Evolutionary conservation across 192 early-diverging fungal species (phyloP), one percentile per base, ranked within the genome.

Genomic region (Coemansia sp.): DNA sequence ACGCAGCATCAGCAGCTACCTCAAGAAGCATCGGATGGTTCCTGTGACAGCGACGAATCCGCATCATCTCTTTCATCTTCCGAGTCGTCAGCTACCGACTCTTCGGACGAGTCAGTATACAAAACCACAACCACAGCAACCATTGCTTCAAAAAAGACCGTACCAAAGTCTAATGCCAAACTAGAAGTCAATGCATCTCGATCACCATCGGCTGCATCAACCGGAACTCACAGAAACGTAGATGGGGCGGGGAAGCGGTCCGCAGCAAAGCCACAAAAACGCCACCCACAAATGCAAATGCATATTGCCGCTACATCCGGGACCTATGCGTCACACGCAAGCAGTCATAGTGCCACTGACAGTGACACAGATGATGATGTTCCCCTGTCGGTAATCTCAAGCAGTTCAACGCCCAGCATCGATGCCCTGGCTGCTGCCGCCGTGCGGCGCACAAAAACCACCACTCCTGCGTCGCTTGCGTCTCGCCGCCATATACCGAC

Each of bases 381-480:
- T 21, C 73, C 73, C 24, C 60, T 76, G 51, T 76, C 73, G 11
- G 54, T 66, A 19, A 76, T 76, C 3, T 76, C 73, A 2, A 57
- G 53, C 55, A 54, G 51, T 13, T 68, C 73, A 2, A 50, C 55
- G 1, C 63, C 66, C 41, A 68, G 53, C 54, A 40, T 25, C 55
- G 40, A 39, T 6, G 23, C 45, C 1, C 25, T 57, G 49, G 64
- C 64, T 12, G 62, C 43, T 14, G 55, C 55, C 14, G 55, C 55
- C 3, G 48, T 77, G 7, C 55, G 73, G 4, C 67, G 73, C 23
- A 59, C 73, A 41, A 77, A 67, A 53, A 77, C 62, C 42, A 59
- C 68, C 9, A 56, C 64, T 13, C 59, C 67, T 33, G 34, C 59
- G 25, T 22, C 42, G 23, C 15, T 42, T 30, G 27, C 33, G 2